A percentile compares a stretch with the other conserved stretches of the same genome.
phyloP scores from a whole-genome alignment of 441 rosid species.

The Monsonia emarginata region DNA sequence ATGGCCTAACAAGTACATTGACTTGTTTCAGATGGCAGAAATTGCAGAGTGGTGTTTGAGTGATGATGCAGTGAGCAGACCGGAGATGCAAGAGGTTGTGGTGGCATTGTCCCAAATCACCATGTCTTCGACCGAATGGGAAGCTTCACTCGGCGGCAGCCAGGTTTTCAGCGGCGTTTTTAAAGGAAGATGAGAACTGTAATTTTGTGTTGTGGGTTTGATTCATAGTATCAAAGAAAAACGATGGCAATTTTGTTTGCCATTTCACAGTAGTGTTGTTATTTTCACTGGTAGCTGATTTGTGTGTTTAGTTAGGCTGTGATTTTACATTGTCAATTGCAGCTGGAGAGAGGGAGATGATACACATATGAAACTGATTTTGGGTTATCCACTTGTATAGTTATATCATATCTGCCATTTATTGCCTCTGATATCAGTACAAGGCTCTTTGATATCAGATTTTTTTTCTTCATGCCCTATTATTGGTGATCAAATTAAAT shows the following conservation, averaged over 20 bases:
- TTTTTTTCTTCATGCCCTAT: too few relatives aligned
- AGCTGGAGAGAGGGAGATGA: too few relatives aligned
- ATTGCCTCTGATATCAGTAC: too few relatives aligned
- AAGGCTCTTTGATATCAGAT: too few relatives aligned
- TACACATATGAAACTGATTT: too few relatives aligned
- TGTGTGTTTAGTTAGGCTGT: too few relatives aligned
- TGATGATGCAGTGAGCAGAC: constrained; percentile 40
- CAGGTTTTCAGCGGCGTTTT: constrained; percentile 47
- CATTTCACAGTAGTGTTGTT: too few relatives aligned
- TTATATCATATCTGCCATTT: too few relatives aligned
- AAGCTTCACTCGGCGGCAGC: constrained; percentile 52
- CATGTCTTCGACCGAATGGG: constrained; percentile 47
- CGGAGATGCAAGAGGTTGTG: constrained; percentile 51
- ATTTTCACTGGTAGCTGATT: too few relatives aligned
- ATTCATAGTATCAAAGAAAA: not conserved
- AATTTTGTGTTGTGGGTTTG: not conserved
- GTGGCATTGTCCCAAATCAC: constrained; percentile 28
- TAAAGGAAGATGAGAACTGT: constrained; percentile 34
- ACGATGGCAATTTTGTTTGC: not conserved
- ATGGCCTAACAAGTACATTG: not conserved
- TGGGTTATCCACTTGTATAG: too few relatives aligned
- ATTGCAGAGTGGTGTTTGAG: constrained; percentile 45
- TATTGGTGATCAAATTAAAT: too few relatives aligned
- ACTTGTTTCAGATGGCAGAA: constrained; percentile 41
- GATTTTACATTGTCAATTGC: too few relatives aligned